phyloP scores from a whole-genome alignment of 352 stramenopile genomes.

The Phytophthora hibernalis region DNA sequence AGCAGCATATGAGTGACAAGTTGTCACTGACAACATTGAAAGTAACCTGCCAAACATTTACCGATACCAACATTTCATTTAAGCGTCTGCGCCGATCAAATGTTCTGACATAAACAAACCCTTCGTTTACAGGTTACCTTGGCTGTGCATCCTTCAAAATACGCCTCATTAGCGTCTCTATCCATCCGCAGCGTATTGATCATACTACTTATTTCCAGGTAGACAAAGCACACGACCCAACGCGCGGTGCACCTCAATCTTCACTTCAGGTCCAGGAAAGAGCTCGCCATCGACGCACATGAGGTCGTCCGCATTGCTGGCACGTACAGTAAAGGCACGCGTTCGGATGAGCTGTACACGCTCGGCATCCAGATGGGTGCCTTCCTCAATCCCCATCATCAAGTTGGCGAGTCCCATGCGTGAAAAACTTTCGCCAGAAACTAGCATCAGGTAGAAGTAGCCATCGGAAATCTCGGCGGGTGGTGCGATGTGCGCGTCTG shows the following conservation, averaged over 20 bases:
- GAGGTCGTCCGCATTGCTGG: conserved; percentile 41
- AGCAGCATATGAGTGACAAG: neutral
- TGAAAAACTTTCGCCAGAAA: conserved; percentile 49
- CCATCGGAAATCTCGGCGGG: conserved; percentile 57
- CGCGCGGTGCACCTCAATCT: conserved; percentile 57
- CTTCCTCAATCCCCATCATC: conserved; percentile 64
- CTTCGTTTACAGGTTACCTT: conserved; percentile 1
- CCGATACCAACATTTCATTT: no score
- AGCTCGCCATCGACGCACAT: conserved; percentile 74
- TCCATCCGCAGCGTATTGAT: neutral
- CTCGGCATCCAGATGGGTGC: conserved; percentile 48
- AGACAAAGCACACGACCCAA: conserved; percentile 55
- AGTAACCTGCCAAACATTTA: neutral
- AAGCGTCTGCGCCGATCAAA: neutral
- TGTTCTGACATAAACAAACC: neutral
- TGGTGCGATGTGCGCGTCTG: conserved; percentile 56
- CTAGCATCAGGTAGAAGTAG: conserved; percentile 66
- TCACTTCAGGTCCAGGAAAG: conserved; percentile 51
- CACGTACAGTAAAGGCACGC: conserved; percentile 57
- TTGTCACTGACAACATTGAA: no score
- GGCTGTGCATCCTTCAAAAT: neutral
- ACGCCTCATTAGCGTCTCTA: conserved; percentile 17
- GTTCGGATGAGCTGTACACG: conserved; percentile 66
- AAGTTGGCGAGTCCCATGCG: conserved; percentile 48
- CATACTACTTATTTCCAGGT: conserved; percentile 23